Conservation (phyloP, 768 basidiomycete species). For the Tricholoma sp. region DNA sequence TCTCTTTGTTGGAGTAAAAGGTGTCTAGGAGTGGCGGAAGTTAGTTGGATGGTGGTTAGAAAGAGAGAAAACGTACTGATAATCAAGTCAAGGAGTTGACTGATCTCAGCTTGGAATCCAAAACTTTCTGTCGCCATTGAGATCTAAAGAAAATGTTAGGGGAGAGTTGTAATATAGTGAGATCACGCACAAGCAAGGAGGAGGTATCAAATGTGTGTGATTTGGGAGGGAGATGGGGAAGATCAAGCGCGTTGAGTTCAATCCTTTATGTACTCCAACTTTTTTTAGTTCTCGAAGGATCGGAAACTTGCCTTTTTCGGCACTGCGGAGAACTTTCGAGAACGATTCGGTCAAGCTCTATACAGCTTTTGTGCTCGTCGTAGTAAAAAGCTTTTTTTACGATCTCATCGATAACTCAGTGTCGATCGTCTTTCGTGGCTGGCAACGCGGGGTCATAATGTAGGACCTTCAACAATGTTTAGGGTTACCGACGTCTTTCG, state of each 20-base stretch:
- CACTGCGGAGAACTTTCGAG: constrained; percentile 36
- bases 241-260: constrained; percentile 11
- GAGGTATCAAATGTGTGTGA: constrained; percentile 18
- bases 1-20: constrained; percentile 99
- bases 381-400: no score
- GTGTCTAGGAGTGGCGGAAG: constrained; percentile 56
- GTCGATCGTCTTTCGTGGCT: no score
- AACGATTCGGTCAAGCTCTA: constrained; percentile 20
- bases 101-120: constrained; percentile 99
- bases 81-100: constrained; percentile 96
- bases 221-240: background rate
- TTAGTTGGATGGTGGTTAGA: constrained; percentile 7
- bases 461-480: no score
- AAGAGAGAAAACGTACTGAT: constrained; percentile 64
- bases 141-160: constrained; percentile 11
- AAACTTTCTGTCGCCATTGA: constrained; percentile 81
- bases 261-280: constrained; percentile 32
- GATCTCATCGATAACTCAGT: no score
- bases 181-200: constrained; percentile 13
- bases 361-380: no score
- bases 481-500: no score
- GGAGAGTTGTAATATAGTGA: background rate
- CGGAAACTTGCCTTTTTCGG: constrained; percentile 42
- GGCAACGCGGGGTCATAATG: no score
- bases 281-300: constrained; percentile 47